Evolutionary conservation across 2,329 filamentous ascomycete species (phyloP), one percentile per base, ranked within the genome.

Genomic region (Aspergillus amoenus): DNA sequence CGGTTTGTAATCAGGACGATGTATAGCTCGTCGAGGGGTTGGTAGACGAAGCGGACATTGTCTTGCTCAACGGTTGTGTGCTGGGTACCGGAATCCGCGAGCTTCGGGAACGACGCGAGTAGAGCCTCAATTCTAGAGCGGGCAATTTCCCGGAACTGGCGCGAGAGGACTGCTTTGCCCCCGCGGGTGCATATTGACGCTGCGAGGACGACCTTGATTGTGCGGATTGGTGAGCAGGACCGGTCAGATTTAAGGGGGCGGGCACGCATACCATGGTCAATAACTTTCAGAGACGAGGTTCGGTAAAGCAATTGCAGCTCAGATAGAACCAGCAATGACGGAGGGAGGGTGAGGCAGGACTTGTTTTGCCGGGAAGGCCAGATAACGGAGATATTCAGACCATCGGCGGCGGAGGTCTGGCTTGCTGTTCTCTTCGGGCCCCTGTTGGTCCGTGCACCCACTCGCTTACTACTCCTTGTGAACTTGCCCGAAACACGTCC

Each of bases 1-100:
- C 92, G 90, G 82, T 99, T 99, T 76, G 95, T 99, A 78, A 99
- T 97, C 71, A 99, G 87, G 65, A 99, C 93, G 86, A 99, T 97
- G 84, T 99, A 99, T 64, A 99, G 88, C 81, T 99, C 95, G 79
- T 99, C 95, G 64, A 99, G 84, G 59, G 94, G 95, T 76, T 99
- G 94, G 82, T 99, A 99, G 58, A 99, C 94, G 74, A 97, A 99
- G 80, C 94, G 93, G 71, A 99, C 94, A 81, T 96, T 97, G 81
- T 99, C 95, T 79, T 97, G 93, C 79, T 99, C 94, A 69, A 97
- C 93, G 5, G 91, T 99, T 27, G 94, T 99, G 78, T 99, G 94
- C 78, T 99, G 94, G 52, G 92, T 97, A 60, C 93, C 90, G 61
- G 90, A 92, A 76, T 97, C 93, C 70, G 94, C 93, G 57, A 97